phyloP scores from a whole-genome alignment of 345 rosid genomes.

The Jatropha curcas region DNA sequence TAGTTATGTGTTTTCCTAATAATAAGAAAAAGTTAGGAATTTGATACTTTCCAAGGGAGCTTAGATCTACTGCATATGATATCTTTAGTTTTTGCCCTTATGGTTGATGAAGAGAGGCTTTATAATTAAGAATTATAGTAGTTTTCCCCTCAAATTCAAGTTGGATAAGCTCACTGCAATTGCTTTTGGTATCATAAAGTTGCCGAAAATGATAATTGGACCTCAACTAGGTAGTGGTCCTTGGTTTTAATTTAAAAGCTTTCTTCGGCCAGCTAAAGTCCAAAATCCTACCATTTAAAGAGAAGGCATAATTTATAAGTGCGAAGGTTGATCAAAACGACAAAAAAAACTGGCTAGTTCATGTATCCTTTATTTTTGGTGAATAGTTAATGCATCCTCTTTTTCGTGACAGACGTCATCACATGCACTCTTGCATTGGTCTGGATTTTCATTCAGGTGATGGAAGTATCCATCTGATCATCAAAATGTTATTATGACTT shows the following conservation, averaged over 20 bases:
- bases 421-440: not conserved
- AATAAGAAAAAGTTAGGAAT: no score
- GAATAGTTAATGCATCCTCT: not conserved
- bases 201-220: not conserved
- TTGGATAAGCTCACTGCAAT: no score
- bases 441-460: not conserved
- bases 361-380: no score
- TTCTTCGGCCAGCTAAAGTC: not conserved
- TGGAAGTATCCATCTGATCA: not conserved
- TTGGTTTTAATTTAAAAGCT: not conserved
- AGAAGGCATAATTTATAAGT: not conserved
- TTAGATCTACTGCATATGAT: no score
- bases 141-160: no score
- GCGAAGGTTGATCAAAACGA: slow-evolving; percentile 1
- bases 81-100: no score
- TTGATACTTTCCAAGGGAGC: no score
- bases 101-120: no score
- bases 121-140: no score
- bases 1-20: no score
- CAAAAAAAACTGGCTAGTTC: not conserved
- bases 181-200: no score
- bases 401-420: not conserved
- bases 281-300: not conserved
- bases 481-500: no score
- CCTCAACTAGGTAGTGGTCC: not conserved